A percentile compares a stretch with the other conserved stretches of the same genome.
Evolutionary conservation across 176 grass and related monocot species (phyloP).

Genomic region (Eragrostis curvula): DNA sequence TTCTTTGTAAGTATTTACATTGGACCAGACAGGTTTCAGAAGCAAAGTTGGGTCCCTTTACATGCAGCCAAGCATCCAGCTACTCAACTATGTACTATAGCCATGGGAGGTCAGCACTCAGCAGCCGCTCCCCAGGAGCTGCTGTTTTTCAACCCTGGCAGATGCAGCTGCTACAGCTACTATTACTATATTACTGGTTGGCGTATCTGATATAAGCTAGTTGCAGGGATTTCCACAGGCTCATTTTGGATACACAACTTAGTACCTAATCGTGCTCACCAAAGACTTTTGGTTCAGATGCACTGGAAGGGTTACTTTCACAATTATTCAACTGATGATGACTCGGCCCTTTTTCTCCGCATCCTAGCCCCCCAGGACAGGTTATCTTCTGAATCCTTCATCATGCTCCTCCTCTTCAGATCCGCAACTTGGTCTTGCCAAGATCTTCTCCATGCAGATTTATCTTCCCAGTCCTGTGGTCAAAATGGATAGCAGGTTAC

Average conservation of each 20-base stretch:
- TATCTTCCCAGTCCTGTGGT: constrained; percentile 58
- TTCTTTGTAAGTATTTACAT: constrained; percentile 45
- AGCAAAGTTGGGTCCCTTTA: background rate
- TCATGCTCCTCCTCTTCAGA: constrained; percentile 55
- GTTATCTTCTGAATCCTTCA: constrained; percentile 63
- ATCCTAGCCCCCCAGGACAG: constrained; percentile 83
- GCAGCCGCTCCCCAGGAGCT: background rate
- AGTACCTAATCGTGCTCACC: constrained; percentile 12
- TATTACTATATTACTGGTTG: background rate
- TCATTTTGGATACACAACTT: background rate
- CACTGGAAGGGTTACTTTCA: background rate
- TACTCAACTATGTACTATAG: constrained; percentile 17
- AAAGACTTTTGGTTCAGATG: background rate
- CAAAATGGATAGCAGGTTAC: background rate
- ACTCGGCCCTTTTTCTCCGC: constrained; percentile 56
- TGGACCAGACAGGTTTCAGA: background rate
- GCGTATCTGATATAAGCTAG: background rate
- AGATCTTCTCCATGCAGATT: constrained; percentile 56
- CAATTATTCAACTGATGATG: constrained; percentile 39
- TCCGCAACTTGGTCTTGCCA: constrained; percentile 76
- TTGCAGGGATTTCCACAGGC: background rate
- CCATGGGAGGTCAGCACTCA: background rate
- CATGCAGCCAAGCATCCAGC: background rate
- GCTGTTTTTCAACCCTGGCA: background rate
- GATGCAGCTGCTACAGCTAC: background rate